Evolutionary conservation across 2,329 filamentous ascomycete species (phyloP), one percentile per base, ranked within the genome.

Genomic region (Beauveria rudraprayagi): DNA sequence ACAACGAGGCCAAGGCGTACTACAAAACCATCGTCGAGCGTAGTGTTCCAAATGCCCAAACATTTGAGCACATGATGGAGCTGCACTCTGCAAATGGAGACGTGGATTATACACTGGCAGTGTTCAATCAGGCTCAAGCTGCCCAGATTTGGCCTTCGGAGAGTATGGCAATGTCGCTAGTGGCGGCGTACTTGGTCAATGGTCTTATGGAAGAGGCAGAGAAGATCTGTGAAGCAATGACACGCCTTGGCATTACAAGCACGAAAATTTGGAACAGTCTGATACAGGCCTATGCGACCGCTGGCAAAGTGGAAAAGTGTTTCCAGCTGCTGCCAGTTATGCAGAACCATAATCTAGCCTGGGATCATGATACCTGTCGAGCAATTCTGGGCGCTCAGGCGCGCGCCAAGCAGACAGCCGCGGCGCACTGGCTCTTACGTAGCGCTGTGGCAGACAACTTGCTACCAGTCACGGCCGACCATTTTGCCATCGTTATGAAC

Each of bases 221-320:
- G 61, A 67, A 65, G n/a, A 68, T 77, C 28, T 75, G 72, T 50
- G 56, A 81, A 54, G 80, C 82, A 50, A 80, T 85, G 37, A 76
- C 86, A 24, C 72, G 73, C 14, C 77, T 79, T 63, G 75, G 78
- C 19, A 80, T 84, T 1, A 76, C 80, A 1, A 74, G 72, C 24
- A 86, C 86, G 2, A 77, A 80, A 37, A 83, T 91, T 69, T 97
- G 90, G 90, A 96, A 97, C 69, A 80, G 84, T 58, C 75, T 97
- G 37, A 76, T 97, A 5, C 79, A 82, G 61, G 83, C 88, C 63
- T 82, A 91, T 70, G 90, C 89, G 7, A 76, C 83, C 60, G 80
- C 82, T 7, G 82, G 87, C 60, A 77, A 80, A 57, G 70, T 84
- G 7, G 70, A 69, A n/a, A 74, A 74, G 53, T 75, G 83, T 58